Conservation (phyloP, 345 rosid genomes). For the Rhodamnia rubescens region DNA sequence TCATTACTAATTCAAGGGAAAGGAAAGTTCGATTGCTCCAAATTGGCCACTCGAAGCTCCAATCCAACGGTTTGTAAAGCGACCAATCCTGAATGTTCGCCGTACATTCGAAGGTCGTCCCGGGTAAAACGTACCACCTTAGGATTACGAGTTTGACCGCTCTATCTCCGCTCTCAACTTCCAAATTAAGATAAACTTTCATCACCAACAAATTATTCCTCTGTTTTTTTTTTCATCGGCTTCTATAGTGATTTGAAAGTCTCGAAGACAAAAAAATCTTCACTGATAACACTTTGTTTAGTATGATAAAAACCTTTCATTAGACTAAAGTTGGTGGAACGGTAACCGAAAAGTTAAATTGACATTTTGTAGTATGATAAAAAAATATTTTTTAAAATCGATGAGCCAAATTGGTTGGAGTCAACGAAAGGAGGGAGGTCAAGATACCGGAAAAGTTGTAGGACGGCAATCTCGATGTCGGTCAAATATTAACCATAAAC, state of each 20-base stretch:
- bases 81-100: constrained; percentile 47
- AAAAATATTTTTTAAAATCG: not conserved
- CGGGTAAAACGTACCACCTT: constrained; percentile 53
- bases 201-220: not conserved
- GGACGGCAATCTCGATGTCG: not conserved
- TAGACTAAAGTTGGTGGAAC: not conserved
- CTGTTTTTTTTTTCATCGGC: not conserved
- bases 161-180: constrained; percentile 67
- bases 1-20: too few relatives aligned
- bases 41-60: not conserved
- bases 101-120: constrained; percentile 28
- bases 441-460: not conserved
- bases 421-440: not conserved
- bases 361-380: not conserved
- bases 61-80: constrained; percentile 21
- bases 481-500: not conserved
- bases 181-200: constrained; percentile 42
- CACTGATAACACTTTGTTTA: not conserved
- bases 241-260: not conserved
- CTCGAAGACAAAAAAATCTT: not conserved
- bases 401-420: not conserved
- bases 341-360: not conserved
- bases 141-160: constrained; percentile 53
- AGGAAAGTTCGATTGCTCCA: too few relatives aligned
- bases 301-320: not conserved